A percentile compares a stretch with the other conserved stretches of the same genome.
phyloP scores from a whole-genome alignment of 306 rosid genomes.

The Betula pendula region DNA sequence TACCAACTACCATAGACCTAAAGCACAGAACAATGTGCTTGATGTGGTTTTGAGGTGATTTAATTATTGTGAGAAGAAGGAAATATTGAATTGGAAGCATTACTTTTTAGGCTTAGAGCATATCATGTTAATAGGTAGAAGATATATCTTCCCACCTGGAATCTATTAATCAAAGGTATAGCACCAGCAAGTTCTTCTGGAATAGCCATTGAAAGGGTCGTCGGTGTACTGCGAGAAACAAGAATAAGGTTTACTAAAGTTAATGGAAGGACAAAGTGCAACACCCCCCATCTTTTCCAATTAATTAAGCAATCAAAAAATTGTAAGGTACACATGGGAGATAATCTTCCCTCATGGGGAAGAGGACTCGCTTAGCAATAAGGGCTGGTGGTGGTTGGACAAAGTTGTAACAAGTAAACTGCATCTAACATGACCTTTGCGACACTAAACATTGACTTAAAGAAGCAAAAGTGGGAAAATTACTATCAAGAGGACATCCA shows the following conservation, averaged over 20 bases:
- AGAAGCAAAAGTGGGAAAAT: neutral
- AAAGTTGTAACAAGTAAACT: constrained; percentile 5
- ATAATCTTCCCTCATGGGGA: neutral
- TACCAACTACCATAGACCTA: constrained; percentile 11
- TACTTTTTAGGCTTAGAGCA: neutral
- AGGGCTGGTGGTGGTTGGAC: neutral
- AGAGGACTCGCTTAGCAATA: neutral
- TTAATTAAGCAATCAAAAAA: neutral
- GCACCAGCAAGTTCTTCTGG: constrained; percentile 93
- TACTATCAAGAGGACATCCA: constrained; percentile 8
- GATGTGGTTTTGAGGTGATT: constrained; percentile 2
- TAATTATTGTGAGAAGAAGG: neutral
- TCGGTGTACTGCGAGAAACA: constrained; percentile 66
- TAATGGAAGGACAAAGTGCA: neutral
- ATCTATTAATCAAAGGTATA: constrained; percentile 81
- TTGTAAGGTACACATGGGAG: neutral
- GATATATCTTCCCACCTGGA: constrained; percentile 58
- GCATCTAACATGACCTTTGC: constrained; percentile 1
- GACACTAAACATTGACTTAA: constrained; percentile 7
- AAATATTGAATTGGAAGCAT: neutral
- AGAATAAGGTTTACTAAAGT: neutral
- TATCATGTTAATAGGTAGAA: neutral
- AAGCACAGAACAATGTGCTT: constrained; percentile 14
- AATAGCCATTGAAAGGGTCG: constrained; percentile 63
- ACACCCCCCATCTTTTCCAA: neutral